Evolutionary conservation across 2,329 filamentous ascomycete genomes (phyloP).

Genomic region (Aplosporella prunicola): DNA sequence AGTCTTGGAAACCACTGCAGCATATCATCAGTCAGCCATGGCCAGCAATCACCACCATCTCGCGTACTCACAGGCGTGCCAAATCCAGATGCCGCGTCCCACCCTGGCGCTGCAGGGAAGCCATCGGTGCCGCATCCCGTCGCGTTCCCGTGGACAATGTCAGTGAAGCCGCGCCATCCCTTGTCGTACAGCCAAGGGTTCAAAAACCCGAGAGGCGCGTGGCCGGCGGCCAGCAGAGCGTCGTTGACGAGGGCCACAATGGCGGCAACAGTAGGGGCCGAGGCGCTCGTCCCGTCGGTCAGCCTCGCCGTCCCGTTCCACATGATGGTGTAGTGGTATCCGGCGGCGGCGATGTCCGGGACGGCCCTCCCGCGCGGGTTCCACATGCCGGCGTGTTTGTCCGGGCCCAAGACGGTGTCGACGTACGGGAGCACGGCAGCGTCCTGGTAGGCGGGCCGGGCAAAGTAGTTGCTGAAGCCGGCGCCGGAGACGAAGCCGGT

Average conservation of each 20-base stretch:
- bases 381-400: slow-evolving; percentile 30
- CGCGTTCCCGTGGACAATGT: slow-evolving; percentile 29
- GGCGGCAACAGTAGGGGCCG: slow-evolving; percentile 17
- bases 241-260: slow-evolving; percentile 36
- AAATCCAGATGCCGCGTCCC: too few species aligned
- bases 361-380: slow-evolving; percentile 40
- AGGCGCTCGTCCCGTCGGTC: slow-evolving; percentile 17
- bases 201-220: slow-evolving; percentile 43
- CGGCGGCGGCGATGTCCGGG: slow-evolving; percentile 41
- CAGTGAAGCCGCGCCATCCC: slow-evolving; percentile 27
- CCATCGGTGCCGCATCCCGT: slow-evolving; percentile 18
- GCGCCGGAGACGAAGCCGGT: slow-evolving; percentile 22
- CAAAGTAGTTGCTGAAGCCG: slow-evolving; percentile 31
- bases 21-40: too few species aligned
- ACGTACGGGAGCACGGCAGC: slow-evolving; percentile 35
- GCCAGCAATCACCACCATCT: too few species aligned
- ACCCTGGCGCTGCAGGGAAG: too few species aligned
- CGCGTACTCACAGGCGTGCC: too few species aligned
- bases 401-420: slow-evolving; percentile 22
- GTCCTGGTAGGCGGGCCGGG: slow-evolving; percentile 34
- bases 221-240: slow-evolving; percentile 37
- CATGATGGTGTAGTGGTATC: slow-evolving; percentile 25
- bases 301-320: slow-evolving; percentile 13
- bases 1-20: too few species aligned
- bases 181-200: slow-evolving; percentile 36